These are phyloP conservation scores for Pseudogymnoascus verrucosus DNA, from an alignment of 2,329 filamentous ascomycete genomes.

Conservation along the genomic window DNA sequence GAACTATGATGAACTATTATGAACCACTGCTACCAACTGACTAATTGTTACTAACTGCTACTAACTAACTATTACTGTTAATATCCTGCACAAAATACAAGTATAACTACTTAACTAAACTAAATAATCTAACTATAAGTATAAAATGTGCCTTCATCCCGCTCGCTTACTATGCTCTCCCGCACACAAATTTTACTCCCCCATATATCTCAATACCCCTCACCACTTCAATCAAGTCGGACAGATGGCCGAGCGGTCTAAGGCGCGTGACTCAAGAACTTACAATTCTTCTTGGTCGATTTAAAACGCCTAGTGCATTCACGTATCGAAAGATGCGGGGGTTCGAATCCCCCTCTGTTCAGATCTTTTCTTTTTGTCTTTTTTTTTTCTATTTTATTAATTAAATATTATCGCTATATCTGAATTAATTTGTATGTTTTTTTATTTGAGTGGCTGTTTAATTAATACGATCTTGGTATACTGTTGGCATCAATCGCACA, in stretches of 20 bases:
- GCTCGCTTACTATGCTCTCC: no score
- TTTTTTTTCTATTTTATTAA: neutral
- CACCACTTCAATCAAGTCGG: neutral
- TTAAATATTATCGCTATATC: neutral
- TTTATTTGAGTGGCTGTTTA: neutral
- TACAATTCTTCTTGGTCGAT: constrained; percentile 2
- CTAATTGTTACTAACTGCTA: no score
- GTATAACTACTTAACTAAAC: no score
- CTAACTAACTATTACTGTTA: no score
- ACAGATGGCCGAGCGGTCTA: constrained; percentile 10
- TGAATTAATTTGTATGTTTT: neutral
- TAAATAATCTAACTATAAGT: no score
- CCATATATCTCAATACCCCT: neutral
- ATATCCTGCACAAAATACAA: no score
- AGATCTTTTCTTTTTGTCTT: neutral
- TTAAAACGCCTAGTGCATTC: neutral
- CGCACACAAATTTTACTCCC: neutral
- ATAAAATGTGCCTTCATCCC: no score
- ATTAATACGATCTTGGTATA: neutral
- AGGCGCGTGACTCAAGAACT: constrained; percentile 10
- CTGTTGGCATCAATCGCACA: neutral
- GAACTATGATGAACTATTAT: no score
- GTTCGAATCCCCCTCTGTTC: constrained; percentile 10
- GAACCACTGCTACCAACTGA: no score
- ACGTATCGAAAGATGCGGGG: constrained; percentile 10